A percentile compares a stretch with the other conserved stretches of the same genome.
These are phyloP conservation scores for Psilocybe sp. DNA, from an alignment of 768 basidiomycete genomes.

Conservation along the genomic window DNA sequence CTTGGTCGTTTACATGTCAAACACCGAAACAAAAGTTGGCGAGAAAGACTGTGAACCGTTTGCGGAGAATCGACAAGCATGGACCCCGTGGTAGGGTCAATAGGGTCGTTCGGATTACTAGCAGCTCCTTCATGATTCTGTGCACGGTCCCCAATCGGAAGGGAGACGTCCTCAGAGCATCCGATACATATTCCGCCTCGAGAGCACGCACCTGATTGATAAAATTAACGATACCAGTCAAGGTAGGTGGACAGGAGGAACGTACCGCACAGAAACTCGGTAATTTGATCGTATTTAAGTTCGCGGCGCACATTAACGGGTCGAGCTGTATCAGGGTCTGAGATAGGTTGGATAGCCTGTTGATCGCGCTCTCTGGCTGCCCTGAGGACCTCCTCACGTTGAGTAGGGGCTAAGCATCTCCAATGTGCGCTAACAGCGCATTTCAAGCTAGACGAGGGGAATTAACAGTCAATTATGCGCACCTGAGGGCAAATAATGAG, in stretches of 20 bases:
- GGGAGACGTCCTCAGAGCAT: slow-evolving; percentile 57
- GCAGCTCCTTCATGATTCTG: slow-evolving; percentile 1
- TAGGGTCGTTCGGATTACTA: slow-evolving; percentile 5
- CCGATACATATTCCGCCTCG: slow-evolving; percentile 80
- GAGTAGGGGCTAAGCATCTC: slow-evolving; percentile 63
- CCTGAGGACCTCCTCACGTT: slow-evolving; percentile 71
- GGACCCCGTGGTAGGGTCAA: slow-evolving; percentile 36
- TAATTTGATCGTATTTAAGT: slow-evolving; percentile 55
- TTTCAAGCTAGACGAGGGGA: slow-evolving; percentile 52
- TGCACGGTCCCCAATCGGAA: slow-evolving; percentile 35
- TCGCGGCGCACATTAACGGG: slow-evolving; percentile 43
- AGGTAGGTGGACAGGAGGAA: neutral
- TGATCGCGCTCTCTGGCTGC: slow-evolving; percentile 56
- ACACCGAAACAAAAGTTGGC: slow-evolving; percentile 76
- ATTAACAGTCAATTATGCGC: slow-evolving; percentile 7
- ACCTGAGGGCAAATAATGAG: slow-evolving; percentile 10
- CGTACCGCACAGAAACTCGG: slow-evolving; percentile 74
- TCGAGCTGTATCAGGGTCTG: slow-evolving; percentile 13
- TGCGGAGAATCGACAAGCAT: slow-evolving; percentile 6
- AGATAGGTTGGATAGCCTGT: slow-evolving; percentile 21
- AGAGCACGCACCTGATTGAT: slow-evolving; percentile 48
- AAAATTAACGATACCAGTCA: neutral
- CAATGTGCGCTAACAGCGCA: slow-evolving; percentile 79
- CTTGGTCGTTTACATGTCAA: slow-evolving; percentile 77
- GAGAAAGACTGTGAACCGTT: slow-evolving; percentile 14